Percentiles rank a stretch among this genome's conserved stretches.
phyloP scores from a whole-genome alignment of 768 basidiomycete genomes.

The Nidula microcarpa region DNA sequence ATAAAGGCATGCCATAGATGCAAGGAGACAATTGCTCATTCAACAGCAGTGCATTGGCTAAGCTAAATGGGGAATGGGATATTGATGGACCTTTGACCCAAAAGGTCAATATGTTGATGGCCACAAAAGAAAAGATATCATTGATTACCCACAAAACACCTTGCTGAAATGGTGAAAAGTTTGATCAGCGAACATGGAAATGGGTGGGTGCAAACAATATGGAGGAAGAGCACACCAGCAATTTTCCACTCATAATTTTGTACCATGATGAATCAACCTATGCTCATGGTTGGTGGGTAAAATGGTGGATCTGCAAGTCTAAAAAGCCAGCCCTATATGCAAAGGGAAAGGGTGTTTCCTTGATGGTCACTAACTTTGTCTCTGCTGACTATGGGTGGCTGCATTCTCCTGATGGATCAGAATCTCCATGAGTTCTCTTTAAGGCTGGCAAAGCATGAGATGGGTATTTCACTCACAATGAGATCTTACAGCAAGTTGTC shows the following conservation, averaged over 20 bases:
- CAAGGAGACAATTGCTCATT: constrained; percentile 10
- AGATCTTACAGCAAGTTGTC: constrained; percentile 22
- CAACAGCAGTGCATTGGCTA: constrained; percentile 20
- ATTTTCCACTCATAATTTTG: constrained; percentile 13
- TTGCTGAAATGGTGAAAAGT: constrained; percentile 17
- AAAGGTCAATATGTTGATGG: constrained; percentile 20
- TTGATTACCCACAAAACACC: constrained; percentile 16
- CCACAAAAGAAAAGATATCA: constrained; percentile 29
- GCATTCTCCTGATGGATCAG: constrained; percentile 10
- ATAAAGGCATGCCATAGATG: constrained; percentile 6
- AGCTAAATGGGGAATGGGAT: constrained; percentile 12
- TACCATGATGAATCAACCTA: constrained; percentile 36
- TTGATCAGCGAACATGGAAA: not conserved
- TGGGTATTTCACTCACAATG: constrained; percentile 25
- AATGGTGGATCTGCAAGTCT: constrained; percentile 21
- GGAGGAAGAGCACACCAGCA: too few species aligned
- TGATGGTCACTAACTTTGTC: constrained; percentile 34
- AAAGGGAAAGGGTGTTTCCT: constrained; percentile 34
- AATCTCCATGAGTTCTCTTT: constrained; percentile 12
- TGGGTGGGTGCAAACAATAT: constrained; percentile 2
- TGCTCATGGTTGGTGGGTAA: constrained; percentile 24
- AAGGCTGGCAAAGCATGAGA: constrained; percentile 20
- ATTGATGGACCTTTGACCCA: constrained; percentile 3
- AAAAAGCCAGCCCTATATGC: constrained; percentile 21
- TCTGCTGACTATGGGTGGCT: constrained; percentile 25